Percentiles rank a stretch among this genome's conserved stretches.
phyloP scores from a whole-genome alignment of 2,329 filamentous ascomycete species.

The Thermochaetoides dissita region DNA sequence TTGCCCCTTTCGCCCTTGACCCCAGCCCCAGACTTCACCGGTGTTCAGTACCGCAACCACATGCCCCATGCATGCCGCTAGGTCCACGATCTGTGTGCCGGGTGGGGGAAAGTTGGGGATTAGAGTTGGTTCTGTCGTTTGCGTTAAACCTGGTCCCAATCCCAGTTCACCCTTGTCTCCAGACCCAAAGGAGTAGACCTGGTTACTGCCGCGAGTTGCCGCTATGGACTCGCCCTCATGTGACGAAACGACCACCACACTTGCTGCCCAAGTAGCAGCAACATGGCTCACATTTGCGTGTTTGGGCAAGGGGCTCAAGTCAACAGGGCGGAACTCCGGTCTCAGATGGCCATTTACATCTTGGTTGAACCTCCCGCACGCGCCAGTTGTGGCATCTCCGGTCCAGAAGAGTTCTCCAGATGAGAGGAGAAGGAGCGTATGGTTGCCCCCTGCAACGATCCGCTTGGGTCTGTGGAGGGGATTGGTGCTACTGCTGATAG shows the following conservation, averaged over 20 bases:
- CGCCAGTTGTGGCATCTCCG: constrained; percentile 44
- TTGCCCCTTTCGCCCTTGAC: constrained; percentile 73
- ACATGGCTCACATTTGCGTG: constrained; percentile 26
- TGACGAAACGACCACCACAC: constrained; percentile 39
- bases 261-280: constrained; percentile 69
- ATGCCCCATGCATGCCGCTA: constrained; percentile 68
- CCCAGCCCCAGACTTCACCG: constrained; percentile 78
- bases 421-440: constrained; percentile 59
- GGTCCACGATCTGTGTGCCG: constrained; percentile 42
- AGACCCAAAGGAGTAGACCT: constrained; percentile 49
- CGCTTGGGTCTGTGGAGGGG: constrained; percentile 18
- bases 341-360: constrained; percentile 2
- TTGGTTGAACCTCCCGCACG: constrained; percentile 30
- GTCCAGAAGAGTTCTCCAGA: constrained; percentile 48
- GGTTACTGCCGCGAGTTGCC: constrained; percentile 17
- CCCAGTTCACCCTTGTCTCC: constrained; percentile 63
- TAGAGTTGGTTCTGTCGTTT: constrained; percentile 30
- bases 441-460: constrained; percentile 63
- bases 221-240: constrained; percentile 26
- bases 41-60: constrained; percentile 58
- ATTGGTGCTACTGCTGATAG: constrained; percentile 10
- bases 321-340: constrained; percentile 25
- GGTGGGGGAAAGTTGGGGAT: constrained; percentile 51
- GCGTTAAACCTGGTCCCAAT: constrained; percentile 38
- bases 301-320: constrained; percentile 14